Conservation (phyloP, 805 yeast genomes). For the Ogataea saltuana region DNA sequence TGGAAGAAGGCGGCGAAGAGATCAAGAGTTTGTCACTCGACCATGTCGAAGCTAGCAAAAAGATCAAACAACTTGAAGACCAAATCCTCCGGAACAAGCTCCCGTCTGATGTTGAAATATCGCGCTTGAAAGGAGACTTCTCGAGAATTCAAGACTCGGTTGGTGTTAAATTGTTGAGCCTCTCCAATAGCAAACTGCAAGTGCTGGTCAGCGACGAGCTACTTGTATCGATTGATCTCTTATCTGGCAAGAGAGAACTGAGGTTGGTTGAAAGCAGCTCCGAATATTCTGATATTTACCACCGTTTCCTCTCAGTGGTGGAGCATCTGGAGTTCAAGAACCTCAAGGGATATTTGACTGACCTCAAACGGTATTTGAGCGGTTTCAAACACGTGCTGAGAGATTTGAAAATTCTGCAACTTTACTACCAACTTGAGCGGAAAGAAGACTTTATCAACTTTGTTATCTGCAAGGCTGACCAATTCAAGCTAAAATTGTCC, state of each 20-base stretch:
- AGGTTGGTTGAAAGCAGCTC: not conserved
- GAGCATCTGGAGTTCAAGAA: not conserved
- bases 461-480: constrained; percentile 11
- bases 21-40: constrained; percentile 6
- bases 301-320: constrained; percentile 1
- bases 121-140: constrained; percentile 14
- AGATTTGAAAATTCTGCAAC: constrained; percentile 16
- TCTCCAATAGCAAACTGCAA: constrained; percentile 7
- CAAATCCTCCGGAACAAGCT: constrained; percentile 12
- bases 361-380: constrained; percentile 1
- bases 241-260: constrained; percentile 5
- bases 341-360: constrained; percentile 13
- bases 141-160: constrained; percentile 12
- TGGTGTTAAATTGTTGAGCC: constrained; percentile 13
- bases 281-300: constrained; percentile 8
- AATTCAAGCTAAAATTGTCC: constrained; percentile 14
- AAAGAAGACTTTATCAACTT: constrained; percentile 4
- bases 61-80: constrained; percentile 5
- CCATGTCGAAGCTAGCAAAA: constrained; percentile 1
- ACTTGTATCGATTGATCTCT: constrained; percentile 8
- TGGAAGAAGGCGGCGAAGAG: not conserved
- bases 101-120: constrained; percentile 24
- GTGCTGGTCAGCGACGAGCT: constrained; percentile 11
- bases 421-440: constrained; percentile 13
- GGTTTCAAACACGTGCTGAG: constrained; percentile 11